Percentiles rank a stretch among this genome's conserved stretches.
These are phyloP conservation scores for Prunus yedoensis DNA, from an alignment of 331 rosid species.

Conservation along the genomic window DNA sequence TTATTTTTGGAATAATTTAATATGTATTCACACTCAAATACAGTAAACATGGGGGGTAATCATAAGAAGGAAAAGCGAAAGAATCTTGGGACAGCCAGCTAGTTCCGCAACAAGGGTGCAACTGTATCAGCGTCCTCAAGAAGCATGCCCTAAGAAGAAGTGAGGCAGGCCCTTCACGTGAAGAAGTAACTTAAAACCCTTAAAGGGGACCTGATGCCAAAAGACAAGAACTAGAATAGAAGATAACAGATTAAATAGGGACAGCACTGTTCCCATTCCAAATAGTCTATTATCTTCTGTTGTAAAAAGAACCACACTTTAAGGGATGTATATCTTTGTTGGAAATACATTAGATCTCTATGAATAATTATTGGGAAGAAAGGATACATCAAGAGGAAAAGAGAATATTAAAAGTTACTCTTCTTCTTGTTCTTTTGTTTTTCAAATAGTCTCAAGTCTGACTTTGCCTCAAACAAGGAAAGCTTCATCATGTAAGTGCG, in stretches of 20 bases:
- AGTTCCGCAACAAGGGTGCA: not conserved
- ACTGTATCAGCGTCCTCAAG: not conserved
- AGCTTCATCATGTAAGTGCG: too few relatives aligned
- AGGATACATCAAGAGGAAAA: too few relatives aligned
- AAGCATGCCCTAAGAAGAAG: slow-evolving; percentile 1
- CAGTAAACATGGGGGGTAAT: not conserved
- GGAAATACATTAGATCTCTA: too few relatives aligned
- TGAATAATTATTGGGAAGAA: too few relatives aligned
- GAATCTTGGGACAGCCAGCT: not conserved
- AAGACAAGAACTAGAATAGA: not conserved
- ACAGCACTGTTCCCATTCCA: not conserved
- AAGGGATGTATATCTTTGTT: not conserved
- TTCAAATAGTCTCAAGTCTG: too few relatives aligned
- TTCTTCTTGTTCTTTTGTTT: too few relatives aligned
- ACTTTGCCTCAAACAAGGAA: too few relatives aligned
- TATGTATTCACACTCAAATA: not conserved
- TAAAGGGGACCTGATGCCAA: not conserved
- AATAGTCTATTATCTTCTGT: not conserved
- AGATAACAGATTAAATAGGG: too few relatives aligned
- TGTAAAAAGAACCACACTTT: not conserved
- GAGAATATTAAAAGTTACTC: too few relatives aligned
- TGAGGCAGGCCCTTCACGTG: not conserved
- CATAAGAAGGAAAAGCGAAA: not conserved
- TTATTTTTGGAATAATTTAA: not conserved
- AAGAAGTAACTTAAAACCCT: not conserved